A percentile compares a stretch with the other conserved stretches of the same genome.
Conservation (phyloP, 1,284 basidiomycete genomes). For the Blastosporella zonata region DNA sequence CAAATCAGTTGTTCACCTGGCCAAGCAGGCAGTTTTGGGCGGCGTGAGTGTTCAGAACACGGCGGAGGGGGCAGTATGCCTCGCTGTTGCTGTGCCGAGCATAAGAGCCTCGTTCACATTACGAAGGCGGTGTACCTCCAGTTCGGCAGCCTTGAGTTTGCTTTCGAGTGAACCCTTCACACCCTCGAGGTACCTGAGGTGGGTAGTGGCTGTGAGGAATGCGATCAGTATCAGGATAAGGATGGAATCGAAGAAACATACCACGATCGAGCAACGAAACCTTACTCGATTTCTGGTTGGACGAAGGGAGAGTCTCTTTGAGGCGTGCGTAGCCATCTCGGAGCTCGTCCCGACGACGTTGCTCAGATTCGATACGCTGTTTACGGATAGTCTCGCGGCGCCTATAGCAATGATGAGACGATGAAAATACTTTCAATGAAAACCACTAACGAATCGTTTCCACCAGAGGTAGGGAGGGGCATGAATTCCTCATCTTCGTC, state of each 20-base stretch:
- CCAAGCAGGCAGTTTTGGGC: slow-evolving; percentile 44
- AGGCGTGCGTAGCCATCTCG: slow-evolving; percentile 83
- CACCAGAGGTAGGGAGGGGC: slow-evolving; percentile 40
- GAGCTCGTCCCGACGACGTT: slow-evolving; percentile 83
- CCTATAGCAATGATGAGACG: slow-evolving; percentile 25
- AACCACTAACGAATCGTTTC: slow-evolving; percentile 48
- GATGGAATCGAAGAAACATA: slow-evolving; percentile 34
- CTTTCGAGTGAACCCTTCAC: slow-evolving; percentile 69
- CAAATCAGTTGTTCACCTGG: slow-evolving; percentile 45
- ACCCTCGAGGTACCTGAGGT: slow-evolving; percentile 78
- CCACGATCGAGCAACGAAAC: slow-evolving; percentile 81
- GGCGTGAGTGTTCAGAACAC: slow-evolving; percentile 50
- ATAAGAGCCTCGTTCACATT: slow-evolving; percentile 83
- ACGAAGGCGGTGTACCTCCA: slow-evolving; percentile 72
- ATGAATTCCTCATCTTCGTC: slow-evolving; percentile 65
- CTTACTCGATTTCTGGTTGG: slow-evolving; percentile 88
- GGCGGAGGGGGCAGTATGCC: slow-evolving; percentile 58
- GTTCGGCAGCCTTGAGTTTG: slow-evolving; percentile 70
- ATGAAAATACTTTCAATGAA: not conserved
- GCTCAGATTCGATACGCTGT: slow-evolving; percentile 85
- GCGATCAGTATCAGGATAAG: slow-evolving; percentile 16
- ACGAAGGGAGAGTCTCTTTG: slow-evolving; percentile 79
- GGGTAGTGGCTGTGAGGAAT: slow-evolving; percentile 55
- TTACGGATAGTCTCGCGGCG: slow-evolving; percentile 82
- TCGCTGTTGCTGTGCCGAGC: slow-evolving; percentile 74